Conservation (phyloP, 139 green algal genomes). For the Nannochloris sp. region DNA sequence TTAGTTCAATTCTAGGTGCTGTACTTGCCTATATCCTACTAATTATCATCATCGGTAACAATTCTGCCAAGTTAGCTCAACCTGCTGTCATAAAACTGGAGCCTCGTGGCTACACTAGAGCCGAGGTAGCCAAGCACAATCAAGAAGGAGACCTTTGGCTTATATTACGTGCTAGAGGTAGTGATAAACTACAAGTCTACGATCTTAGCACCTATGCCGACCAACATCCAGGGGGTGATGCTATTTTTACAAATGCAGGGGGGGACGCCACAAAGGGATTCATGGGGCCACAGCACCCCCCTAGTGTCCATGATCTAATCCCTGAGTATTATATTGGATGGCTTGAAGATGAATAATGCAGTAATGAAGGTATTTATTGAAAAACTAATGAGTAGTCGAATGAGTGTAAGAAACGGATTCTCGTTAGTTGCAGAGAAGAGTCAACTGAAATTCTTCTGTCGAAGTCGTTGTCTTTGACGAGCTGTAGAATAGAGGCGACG, state of each 20-base stretch:
- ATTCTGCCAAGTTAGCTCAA: neutral
- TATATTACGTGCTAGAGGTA: constrained; percentile 17
- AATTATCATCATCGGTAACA: too few relatives aligned
- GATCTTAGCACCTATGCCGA: constrained; percentile 83
- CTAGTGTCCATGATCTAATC: constrained; percentile 62
- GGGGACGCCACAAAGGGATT: constrained; percentile 81
- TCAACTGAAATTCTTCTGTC: too few relatives aligned
- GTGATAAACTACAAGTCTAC: constrained; percentile 52
- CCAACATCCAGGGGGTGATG: constrained; percentile 80
- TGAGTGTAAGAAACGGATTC: too few relatives aligned
- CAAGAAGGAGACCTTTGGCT: constrained; percentile 53
- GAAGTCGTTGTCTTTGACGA: too few relatives aligned
- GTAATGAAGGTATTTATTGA: neutral
- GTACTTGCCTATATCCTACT: constrained; percentile 1
- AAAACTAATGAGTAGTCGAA: too few relatives aligned
- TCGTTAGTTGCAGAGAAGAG: too few relatives aligned
- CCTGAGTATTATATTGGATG: constrained; percentile 78
- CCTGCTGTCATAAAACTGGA: neutral
- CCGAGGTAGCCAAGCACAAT: constrained; percentile 66
- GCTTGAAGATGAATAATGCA: neutral
- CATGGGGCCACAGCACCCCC: constrained; percentile 61
- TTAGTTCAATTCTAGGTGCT: constrained; percentile 14
- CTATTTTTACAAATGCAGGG: constrained; percentile 77
- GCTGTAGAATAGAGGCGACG: too few relatives aligned
- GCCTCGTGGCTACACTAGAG: constrained; percentile 40